These are phyloP conservation scores for Diversispora epigaea DNA, from an alignment of 192 early-diverging fungal genomes.

Conservation along the genomic window DNA sequence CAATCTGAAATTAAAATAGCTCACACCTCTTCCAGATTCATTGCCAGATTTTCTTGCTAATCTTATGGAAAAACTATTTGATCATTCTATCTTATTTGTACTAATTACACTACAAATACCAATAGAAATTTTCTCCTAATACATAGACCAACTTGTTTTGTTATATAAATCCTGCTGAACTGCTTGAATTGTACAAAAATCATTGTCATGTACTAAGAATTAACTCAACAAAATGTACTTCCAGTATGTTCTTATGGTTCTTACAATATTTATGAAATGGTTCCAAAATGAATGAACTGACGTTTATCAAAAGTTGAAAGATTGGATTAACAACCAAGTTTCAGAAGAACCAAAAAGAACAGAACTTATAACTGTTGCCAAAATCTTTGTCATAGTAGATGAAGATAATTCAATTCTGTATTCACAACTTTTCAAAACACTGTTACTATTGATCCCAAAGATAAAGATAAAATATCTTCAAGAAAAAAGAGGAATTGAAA, in stretches of 20 bases:
- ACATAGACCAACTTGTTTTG: constrained; percentile 19
- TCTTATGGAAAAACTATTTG: constrained; percentile 33
- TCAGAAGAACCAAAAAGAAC: not conserved
- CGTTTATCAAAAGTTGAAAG: not conserved
- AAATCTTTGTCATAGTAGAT: not conserved
- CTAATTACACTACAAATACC: constrained; percentile 21
- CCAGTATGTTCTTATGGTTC: constrained; percentile 30
- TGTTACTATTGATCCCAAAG: constrained; percentile 98
- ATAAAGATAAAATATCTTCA: constrained; percentile 96
- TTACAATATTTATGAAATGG: constrained; percentile 20
- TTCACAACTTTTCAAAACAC: too few species aligned
- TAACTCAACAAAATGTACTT: not conserved
- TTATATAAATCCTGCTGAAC: not conserved
- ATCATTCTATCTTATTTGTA: not conserved
- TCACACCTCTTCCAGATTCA: constrained; percentile 1
- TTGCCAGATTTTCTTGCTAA: constrained; percentile 27
- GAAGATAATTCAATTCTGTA: constrained; percentile 7
- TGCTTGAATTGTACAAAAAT: not conserved
- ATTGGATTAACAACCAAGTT: constrained; percentile 8
- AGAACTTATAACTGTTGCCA: constrained; percentile 19
- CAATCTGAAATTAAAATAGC: constrained; percentile 38
- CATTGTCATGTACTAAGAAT: not conserved
- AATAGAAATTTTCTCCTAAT: constrained; percentile 21
- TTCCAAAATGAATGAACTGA: constrained; percentile 11
- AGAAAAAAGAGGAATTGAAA: constrained; percentile 95